phyloP scores from a whole-genome alignment of 1,284 basidiomycete species.

The Malassezia slooffiae region DNA sequence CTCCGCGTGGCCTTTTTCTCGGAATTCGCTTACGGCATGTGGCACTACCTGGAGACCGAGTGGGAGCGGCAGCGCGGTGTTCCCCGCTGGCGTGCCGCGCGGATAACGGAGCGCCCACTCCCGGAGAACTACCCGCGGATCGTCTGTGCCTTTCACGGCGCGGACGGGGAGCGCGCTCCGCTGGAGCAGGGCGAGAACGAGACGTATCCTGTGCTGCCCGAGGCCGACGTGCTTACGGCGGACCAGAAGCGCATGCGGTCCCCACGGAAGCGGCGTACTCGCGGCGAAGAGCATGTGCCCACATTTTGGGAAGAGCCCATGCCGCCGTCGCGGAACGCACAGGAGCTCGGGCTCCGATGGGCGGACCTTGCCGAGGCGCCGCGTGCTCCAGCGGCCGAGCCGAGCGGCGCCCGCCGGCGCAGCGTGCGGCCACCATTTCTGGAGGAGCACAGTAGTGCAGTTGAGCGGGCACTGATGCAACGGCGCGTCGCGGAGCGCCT shows the following conservation, averaged over 20 bases:
- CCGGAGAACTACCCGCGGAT: slow-evolving; percentile 14
- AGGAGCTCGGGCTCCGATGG: slow-evolving; percentile 6
- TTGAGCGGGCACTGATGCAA: too few relatives aligned
- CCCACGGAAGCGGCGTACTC: too few relatives aligned
- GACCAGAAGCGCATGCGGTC: slow-evolving; percentile 4
- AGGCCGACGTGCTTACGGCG: slow-evolving; percentile 2
- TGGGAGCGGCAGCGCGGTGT: slow-evolving; percentile 2
- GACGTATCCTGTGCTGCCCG: slow-evolving; percentile 5
- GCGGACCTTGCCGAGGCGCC: slow-evolving; percentile 1
- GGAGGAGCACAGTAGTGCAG: too few relatives aligned
- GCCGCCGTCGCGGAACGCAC: slow-evolving; percentile 8
- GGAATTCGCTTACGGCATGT: slow-evolving; percentile 31
- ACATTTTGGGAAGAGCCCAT: background rate
- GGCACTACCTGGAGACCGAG: slow-evolving; percentile 17
- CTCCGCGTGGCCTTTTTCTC: slow-evolving; percentile 36
- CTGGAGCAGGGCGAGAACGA: slow-evolving; percentile 3
- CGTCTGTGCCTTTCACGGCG: slow-evolving; percentile 35
- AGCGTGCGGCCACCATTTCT: too few relatives aligned
- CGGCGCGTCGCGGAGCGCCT: too few relatives aligned
- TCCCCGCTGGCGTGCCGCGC: background rate
- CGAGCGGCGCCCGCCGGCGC: too few relatives aligned
- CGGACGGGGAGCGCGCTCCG: slow-evolving; percentile 21
- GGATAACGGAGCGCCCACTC: slow-evolving; percentile 1
- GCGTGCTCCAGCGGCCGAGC: background rate
- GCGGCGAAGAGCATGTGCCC: background rate